Evolutionary conservation across 306 rosid genomes (phyloP).

Genomic region (Acacia acuminata): DNA sequence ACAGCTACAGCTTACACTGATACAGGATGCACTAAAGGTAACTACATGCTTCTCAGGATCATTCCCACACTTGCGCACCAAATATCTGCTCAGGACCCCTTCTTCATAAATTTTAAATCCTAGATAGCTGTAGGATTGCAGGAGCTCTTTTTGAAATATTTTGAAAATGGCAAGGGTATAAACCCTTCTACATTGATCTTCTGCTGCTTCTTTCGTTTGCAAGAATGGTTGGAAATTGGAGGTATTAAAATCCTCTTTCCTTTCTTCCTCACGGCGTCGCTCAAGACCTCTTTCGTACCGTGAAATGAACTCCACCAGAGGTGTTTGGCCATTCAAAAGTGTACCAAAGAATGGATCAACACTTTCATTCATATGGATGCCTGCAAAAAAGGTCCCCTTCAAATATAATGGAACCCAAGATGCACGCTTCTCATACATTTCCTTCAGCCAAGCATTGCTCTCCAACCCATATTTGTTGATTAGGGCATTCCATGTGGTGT

Average conservation of each 20-base stretch:
- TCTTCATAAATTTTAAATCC: slow-evolving; percentile 84
- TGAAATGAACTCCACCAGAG: slow-evolving; percentile 68
- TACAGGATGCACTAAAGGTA: slow-evolving; percentile 58
- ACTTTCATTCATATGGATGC: slow-evolving; percentile 70
- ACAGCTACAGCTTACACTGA: slow-evolving; percentile 73
- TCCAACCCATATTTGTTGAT: slow-evolving; percentile 71
- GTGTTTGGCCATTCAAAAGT: slow-evolving; percentile 72
- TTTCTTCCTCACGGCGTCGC: slow-evolving; percentile 85
- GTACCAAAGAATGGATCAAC: slow-evolving; percentile 79
- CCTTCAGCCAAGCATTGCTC: slow-evolving; percentile 77
- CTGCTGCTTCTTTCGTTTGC: slow-evolving; percentile 90
- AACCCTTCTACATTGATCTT: slow-evolving; percentile 86
- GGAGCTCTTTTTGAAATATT: slow-evolving; percentile 90
- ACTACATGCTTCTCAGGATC: slow-evolving; percentile 77
- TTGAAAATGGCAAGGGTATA: slow-evolving; percentile 79
- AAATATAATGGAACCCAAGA: slow-evolving; percentile 87
- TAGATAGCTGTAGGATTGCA: slow-evolving; percentile 81
- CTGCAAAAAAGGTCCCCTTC: slow-evolving; percentile 79
- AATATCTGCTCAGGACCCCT: slow-evolving; percentile 64
- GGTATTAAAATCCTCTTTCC: slow-evolving; percentile 82
- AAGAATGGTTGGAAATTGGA: slow-evolving; percentile 72
- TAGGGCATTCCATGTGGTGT: slow-evolving; percentile 67
- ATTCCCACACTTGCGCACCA: slow-evolving; percentile 79
- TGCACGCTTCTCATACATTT: slow-evolving; percentile 81
- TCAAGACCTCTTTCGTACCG: slow-evolving; percentile 84